These are phyloP conservation scores for Choiromyces venosus DNA, from an alignment of 495 filamentous ascomycete species.

Conservation along the genomic window DNA sequence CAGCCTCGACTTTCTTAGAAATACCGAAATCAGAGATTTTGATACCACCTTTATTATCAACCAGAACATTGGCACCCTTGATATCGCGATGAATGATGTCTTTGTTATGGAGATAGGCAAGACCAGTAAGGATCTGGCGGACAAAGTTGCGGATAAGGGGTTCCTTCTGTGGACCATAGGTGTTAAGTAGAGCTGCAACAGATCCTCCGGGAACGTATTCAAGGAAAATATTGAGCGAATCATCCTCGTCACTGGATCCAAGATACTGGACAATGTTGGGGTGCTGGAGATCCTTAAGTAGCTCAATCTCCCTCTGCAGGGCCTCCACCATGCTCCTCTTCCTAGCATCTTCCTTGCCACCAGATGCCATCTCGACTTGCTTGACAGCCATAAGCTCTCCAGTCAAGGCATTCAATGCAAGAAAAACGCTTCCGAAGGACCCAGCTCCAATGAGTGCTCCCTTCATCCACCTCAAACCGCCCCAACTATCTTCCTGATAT, in stretches of 20 bases:
- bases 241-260: slow-evolving; percentile 81
- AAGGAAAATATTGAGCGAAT: slow-evolving; percentile 98
- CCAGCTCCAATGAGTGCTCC: slow-evolving; percentile 94
- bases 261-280: slow-evolving; percentile 98
- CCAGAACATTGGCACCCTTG: slow-evolving; percentile 97
- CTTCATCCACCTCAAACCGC: slow-evolving; percentile 98
- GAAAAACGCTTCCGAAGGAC: slow-evolving; percentile 92
- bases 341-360: slow-evolving; percentile 72
- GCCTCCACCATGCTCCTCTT: slow-evolving; percentile 98
- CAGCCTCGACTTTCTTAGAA: slow-evolving; percentile 88
- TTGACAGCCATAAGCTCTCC: slow-evolving; percentile 98
- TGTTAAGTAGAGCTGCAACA: slow-evolving; percentile 95
- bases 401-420: slow-evolving; percentile 94
- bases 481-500: slow-evolving; percentile 58
- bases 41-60: slow-evolving; percentile 97
- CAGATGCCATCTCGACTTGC: slow-evolving; percentile 90
- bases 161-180: slow-evolving; percentile 90
- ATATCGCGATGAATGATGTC: slow-evolving; percentile 99
- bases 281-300: slow-evolving; percentile 90
- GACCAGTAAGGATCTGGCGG: slow-evolving; percentile 85
- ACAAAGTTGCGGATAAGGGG: slow-evolving; percentile 94
- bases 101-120: slow-evolving; percentile 90
- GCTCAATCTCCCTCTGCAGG: slow-evolving; percentile 89
- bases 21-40: slow-evolving; percentile 99
- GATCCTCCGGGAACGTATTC: slow-evolving; percentile 98